phyloP scores from a whole-genome alignment of 192 early-diverging fungal species.

The Paraglomus brasilianum region DNA sequence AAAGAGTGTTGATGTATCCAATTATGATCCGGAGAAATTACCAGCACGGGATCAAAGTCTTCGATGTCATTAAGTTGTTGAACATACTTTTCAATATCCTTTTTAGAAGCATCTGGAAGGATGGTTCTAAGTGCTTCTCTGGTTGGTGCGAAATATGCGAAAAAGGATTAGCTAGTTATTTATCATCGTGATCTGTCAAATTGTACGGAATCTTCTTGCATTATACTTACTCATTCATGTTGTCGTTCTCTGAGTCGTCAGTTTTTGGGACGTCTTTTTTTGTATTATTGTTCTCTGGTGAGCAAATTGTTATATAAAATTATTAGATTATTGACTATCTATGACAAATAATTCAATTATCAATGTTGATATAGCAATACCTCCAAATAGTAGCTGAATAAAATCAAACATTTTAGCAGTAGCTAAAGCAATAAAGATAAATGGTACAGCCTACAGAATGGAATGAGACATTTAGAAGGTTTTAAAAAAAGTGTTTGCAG shows the following conservation, averaged over 20 bases:
- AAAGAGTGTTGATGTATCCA: slow-evolving; percentile 2
- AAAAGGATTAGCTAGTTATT: slow-evolving; percentile 2
- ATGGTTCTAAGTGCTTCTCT: not conserved
- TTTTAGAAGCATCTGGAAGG: slow-evolving; percentile 3
- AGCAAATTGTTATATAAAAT: not conserved
- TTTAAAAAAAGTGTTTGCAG: no score
- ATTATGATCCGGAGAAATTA: slow-evolving; percentile 4
- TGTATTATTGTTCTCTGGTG: not conserved
- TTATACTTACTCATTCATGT: not conserved
- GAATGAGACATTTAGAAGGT: no score
- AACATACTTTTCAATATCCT: slow-evolving; percentile 22
- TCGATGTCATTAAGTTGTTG: slow-evolving; percentile 8
- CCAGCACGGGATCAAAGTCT: slow-evolving; percentile 3
- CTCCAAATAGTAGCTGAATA: no score
- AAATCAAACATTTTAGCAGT: no score
- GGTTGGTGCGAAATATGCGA: no score
- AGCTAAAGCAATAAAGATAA: no score
- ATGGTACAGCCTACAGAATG: no score
- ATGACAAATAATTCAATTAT: slow-evolving; percentile 14
- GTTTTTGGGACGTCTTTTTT: not conserved
- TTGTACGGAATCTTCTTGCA: slow-evolving; percentile 14
- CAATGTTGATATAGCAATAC: not conserved
- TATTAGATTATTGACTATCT: not conserved
- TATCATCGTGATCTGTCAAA: no score
- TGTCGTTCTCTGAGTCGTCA: not conserved